These are phyloP conservation scores for Mallotus repandus DNA, from an alignment of 441 rosid species.

Conservation along the genomic window DNA sequence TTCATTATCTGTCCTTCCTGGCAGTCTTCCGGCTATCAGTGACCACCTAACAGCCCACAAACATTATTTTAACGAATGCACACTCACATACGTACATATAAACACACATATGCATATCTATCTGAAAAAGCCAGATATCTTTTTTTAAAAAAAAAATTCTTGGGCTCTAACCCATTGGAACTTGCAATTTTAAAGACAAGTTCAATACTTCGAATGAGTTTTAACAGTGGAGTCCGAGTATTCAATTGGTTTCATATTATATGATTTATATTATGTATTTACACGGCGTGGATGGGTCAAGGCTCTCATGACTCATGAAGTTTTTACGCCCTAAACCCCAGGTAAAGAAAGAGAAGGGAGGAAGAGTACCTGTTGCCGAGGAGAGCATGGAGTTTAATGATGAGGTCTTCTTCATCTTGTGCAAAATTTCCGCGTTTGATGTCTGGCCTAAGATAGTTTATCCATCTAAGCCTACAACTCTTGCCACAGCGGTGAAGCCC, in stretches of 20 bases:
- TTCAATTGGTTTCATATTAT: too few species aligned
- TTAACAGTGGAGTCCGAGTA: too few species aligned
- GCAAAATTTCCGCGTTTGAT: constrained; percentile 42
- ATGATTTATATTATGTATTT: too few species aligned
- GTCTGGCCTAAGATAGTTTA: constrained; percentile 43
- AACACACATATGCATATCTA: neutral
- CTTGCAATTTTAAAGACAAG: too few species aligned
- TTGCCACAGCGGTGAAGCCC: constrained; percentile 45
- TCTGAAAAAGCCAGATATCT: neutral
- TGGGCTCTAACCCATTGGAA: too few species aligned
- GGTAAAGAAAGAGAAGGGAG: neutral
- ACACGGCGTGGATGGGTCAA: too few species aligned
- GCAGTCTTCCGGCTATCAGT: constrained; percentile 46
- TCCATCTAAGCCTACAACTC: constrained; percentile 48
- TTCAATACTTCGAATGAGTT: too few species aligned
- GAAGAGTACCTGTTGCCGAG: constrained; percentile 42
- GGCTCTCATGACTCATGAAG: too few species aligned
- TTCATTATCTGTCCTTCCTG: constrained; percentile 49
- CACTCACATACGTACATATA: too few species aligned
- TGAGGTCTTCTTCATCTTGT: constrained; percentile 47
- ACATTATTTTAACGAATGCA: neutral
- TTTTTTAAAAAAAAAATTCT: neutral
- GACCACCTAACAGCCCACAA: constrained; percentile 42
- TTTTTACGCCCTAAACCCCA: too few species aligned
- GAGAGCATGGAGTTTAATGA: constrained; percentile 49